phyloP scores from a whole-genome alignment of 441 rosid species.

The Kokia cookei region DNA sequence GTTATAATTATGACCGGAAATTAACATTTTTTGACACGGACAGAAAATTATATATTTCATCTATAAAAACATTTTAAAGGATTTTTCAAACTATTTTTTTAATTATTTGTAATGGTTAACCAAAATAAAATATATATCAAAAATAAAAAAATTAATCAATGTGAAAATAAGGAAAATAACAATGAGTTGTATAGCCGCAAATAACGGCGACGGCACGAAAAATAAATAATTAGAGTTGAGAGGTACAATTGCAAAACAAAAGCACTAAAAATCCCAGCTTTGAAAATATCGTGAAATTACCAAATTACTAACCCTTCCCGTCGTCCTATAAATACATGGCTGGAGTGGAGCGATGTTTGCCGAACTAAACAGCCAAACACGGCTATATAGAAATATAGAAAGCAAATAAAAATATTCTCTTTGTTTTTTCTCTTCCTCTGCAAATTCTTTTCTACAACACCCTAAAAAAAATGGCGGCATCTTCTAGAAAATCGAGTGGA shows the following conservation, averaged over 20 bases:
- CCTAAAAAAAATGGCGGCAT: constrained; percentile 28
- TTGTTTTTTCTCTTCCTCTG: background rate
- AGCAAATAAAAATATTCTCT: background rate
- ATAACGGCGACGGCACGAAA: background rate
- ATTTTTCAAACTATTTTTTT: too few species aligned
- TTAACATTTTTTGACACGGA: too few species aligned
- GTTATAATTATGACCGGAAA: background rate
- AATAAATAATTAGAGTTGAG: background rate
- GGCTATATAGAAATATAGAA: background rate
- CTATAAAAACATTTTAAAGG: too few species aligned
- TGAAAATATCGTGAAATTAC: constrained; percentile 10
- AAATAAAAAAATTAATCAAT: background rate
- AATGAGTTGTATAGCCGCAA: background rate
- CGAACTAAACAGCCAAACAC: constrained; percentile 24
- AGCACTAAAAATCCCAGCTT: background rate
- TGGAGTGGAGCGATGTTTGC: constrained; percentile 43
- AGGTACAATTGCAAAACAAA: background rate
- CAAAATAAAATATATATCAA: too few species aligned
- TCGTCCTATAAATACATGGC: constrained; percentile 35
- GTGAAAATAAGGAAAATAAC: too few species aligned
- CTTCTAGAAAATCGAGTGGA: constrained; percentile 38
- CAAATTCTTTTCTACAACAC: background rate
- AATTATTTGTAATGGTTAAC: too few species aligned
- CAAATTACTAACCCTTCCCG: background rate
- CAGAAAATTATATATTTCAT: too few species aligned